Evolutionary conservation across 257 asterid species (phyloP).

Genomic region (Rhazya stricta): DNA sequence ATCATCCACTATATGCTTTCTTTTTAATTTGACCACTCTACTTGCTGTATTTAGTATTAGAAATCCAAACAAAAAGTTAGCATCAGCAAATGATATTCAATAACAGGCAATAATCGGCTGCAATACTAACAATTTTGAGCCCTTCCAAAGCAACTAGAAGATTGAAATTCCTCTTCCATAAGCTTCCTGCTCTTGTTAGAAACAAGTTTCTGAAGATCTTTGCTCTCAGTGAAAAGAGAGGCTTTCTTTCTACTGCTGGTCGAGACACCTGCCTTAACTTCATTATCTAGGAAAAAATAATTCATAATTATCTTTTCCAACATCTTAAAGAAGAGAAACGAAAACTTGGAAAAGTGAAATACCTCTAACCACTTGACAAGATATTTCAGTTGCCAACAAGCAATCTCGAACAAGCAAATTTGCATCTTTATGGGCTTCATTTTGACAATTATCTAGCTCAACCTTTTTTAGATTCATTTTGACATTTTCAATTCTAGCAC

Average conservation of each 20-base stretch:
- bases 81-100: constrained; percentile 7
- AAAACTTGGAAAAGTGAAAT: constrained; percentile 18
- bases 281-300: constrained; percentile 19
- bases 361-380: constrained; percentile 46
- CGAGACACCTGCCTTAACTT: constrained; percentile 36
- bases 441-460: constrained; percentile 26
- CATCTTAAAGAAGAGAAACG: background rate
- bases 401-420: constrained; percentile 24
- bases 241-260: constrained; percentile 22
- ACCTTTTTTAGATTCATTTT: constrained; percentile 18
- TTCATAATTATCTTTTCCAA: background rate
- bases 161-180: constrained; percentile 26
- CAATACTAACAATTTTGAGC: constrained; percentile 38
- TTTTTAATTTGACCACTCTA: constrained; percentile 45
- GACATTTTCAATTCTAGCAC: constrained; percentile 23
- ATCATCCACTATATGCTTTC: constrained; percentile 48
- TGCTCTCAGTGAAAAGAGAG: constrained; percentile 22
- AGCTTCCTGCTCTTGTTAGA: constrained; percentile 28
- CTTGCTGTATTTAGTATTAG: constrained; percentile 37
- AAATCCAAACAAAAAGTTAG: constrained; percentile 10
- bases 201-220: constrained; percentile 32
- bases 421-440: constrained; percentile 23
- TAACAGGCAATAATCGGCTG: constrained; percentile 8
- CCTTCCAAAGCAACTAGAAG: constrained; percentile 28
- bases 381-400: constrained; percentile 28